phyloP scores from a whole-genome alignment of 345 rosid species.

The Clausena lansium region DNA sequence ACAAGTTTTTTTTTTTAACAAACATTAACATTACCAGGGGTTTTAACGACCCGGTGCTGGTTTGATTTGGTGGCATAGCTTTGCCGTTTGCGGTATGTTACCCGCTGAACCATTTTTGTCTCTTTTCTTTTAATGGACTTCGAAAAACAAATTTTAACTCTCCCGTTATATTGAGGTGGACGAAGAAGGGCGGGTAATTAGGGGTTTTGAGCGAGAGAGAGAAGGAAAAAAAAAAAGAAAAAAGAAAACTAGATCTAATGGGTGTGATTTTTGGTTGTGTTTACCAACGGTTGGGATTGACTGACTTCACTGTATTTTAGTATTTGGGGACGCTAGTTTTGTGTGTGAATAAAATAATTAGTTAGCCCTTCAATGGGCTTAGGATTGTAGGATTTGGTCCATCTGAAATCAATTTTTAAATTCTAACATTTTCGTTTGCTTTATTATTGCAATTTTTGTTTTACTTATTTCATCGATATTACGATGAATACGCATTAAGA shows the following conservation, averaged over 20 bases:
- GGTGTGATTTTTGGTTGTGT: neutral
- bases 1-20: neutral
- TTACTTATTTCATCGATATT: too few species aligned
- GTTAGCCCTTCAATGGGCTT: neutral
- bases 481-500: too few species aligned
- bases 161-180: too few species aligned
- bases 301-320: neutral
- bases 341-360: too few species aligned
- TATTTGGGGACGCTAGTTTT: neutral
- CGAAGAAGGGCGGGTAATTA: too few species aligned
- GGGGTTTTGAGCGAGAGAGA: too few species aligned
- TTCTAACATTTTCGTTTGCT: neutral
- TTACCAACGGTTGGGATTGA: conserved; percentile 13
- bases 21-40: conserved; percentile 53
- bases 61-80: conserved; percentile 72
- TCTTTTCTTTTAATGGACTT: too few species aligned
- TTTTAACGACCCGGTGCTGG: conserved; percentile 65
- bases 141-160: too few species aligned
- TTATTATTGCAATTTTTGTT: too few species aligned
- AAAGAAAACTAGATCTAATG: conserved; percentile 26
- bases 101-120: conserved; percentile 63
- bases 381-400: neutral
- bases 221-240: too few species aligned
- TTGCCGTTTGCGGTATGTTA: conserved; percentile 64
- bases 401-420: neutral